phyloP scores from a whole-genome alignment of 129 eudicot species.

The Cynara cardunculus region DNA sequence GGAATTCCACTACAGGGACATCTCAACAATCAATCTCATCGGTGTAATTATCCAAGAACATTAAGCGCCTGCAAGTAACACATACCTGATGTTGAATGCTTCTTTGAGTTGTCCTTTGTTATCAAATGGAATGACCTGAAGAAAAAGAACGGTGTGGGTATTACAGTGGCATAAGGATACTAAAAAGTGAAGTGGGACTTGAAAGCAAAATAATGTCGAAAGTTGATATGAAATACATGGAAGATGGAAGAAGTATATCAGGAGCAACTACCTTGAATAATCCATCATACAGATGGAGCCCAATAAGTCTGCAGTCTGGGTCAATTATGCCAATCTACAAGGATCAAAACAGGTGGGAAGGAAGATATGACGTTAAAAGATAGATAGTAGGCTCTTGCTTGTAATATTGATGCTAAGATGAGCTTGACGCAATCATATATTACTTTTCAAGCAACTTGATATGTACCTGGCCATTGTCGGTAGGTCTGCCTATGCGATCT shows the following conservation, averaged over 20 bases:
- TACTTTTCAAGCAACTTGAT: neutral
- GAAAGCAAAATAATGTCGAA: neutral
- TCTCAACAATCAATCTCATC: neutral
- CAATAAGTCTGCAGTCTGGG: constrained; percentile 98
- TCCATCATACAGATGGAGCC: constrained; percentile 95
- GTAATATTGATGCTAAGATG: neutral
- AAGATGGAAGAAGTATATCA: neutral
- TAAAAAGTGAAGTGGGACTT: neutral
- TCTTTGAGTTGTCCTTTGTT: constrained; percentile 98
- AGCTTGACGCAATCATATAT: neutral
- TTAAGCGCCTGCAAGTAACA: neutral
- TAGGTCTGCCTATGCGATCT: constrained; percentile 97
- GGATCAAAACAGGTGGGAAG: constrained; percentile 5
- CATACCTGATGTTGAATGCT: constrained; percentile 95
- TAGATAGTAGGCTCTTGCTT: neutral
- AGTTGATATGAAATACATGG: neutral
- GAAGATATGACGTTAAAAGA: constrained; percentile 2
- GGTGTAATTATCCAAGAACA: neutral
- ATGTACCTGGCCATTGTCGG: constrained; percentile 93
- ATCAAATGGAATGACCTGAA: constrained; percentile 93
- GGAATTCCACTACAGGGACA: neutral
- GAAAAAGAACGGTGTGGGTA: constrained; percentile 7
- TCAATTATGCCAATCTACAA: constrained; percentile 93
- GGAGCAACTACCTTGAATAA: constrained; percentile 67
- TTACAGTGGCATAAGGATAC: constrained; percentile 2